These are phyloP conservation scores for Epichloe coenophiala DNA, from an alignment of 2,329 filamentous ascomycete species.

Conservation along the genomic window DNA sequence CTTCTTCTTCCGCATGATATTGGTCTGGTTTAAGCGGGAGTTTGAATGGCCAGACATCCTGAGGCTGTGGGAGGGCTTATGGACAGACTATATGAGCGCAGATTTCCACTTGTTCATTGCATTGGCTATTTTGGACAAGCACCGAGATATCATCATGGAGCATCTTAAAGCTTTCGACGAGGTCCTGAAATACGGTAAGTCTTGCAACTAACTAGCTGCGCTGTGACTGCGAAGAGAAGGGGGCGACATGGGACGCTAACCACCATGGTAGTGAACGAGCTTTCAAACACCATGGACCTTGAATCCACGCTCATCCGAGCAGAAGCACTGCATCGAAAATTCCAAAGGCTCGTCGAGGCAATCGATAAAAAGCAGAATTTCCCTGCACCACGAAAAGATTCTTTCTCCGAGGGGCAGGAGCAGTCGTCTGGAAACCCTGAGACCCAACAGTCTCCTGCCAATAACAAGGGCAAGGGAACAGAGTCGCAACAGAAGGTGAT, in stretches of 20 bases:
- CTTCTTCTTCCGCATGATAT: slow-evolving; percentile 98
- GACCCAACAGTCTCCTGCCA: slow-evolving; percentile 6
- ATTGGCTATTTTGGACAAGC: slow-evolving; percentile 86
- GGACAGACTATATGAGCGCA: slow-evolving; percentile 82
- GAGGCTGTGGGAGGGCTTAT: slow-evolving; percentile 80
- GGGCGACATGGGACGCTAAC: neutral
- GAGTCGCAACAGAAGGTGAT: slow-evolving; percentile 30
- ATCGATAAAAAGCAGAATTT: slow-evolving; percentile 88
- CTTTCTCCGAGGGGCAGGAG: slow-evolving; percentile 7
- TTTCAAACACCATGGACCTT: slow-evolving; percentile 86
- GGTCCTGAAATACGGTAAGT: slow-evolving; percentile 84
- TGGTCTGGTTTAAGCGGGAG: slow-evolving; percentile 98
- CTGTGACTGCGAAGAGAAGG: neutral
- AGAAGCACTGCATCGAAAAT: slow-evolving; percentile 76
- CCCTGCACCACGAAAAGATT: slow-evolving; percentile 34
- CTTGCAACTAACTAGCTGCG: neutral
- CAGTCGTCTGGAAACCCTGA: neutral
- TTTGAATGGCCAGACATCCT: slow-evolving; percentile 83
- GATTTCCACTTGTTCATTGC: slow-evolving; percentile 94
- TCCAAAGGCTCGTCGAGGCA: slow-evolving; percentile 77
- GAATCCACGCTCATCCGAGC: slow-evolving; percentile 75
- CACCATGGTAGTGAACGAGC: slow-evolving; percentile 62
- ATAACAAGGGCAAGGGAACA: slow-evolving; percentile 23
- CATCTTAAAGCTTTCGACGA: slow-evolving; percentile 93
- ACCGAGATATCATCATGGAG: slow-evolving; percentile 89